Evolutionary conservation across 306 rosid genomes (phyloP).

Genomic region (Adenanthera pavonina): DNA sequence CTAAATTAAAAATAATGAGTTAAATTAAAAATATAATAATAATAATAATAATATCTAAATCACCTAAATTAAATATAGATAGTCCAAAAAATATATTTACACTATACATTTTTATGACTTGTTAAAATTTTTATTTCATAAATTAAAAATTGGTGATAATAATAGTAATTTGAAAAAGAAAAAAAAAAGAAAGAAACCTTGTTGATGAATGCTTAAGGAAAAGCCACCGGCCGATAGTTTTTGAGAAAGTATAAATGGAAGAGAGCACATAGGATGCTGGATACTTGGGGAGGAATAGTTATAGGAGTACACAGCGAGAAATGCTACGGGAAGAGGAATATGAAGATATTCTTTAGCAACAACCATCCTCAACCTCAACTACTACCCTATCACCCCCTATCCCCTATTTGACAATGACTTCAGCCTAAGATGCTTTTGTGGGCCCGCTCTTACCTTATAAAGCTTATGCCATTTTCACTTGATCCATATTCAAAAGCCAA

Average conservation of each 20-base stretch:
- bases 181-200: neutral
- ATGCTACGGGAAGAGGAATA: neutral
- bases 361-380: neutral
- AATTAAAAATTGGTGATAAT: no score
- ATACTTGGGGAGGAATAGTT: neutral
- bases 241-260: neutral
- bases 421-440: neutral
- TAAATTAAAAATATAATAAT: no score
- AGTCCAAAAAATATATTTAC: no score
- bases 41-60: no score
- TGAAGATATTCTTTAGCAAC: conserved; percentile 4
- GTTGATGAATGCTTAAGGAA: neutral
- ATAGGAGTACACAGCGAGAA: neutral
- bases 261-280: neutral
- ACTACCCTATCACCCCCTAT: neutral
- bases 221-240: no score
- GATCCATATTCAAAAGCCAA: no score
- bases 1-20: no score
- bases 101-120: no score
- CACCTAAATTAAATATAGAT: no score
- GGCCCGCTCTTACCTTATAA: neutral
- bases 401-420: conserved; percentile 7
- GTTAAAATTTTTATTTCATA: no score
- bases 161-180: no score
- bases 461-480: no score